phyloP scores from a whole-genome alignment of 305 asterid genomes.

The Euphrasia arctica region DNA sequence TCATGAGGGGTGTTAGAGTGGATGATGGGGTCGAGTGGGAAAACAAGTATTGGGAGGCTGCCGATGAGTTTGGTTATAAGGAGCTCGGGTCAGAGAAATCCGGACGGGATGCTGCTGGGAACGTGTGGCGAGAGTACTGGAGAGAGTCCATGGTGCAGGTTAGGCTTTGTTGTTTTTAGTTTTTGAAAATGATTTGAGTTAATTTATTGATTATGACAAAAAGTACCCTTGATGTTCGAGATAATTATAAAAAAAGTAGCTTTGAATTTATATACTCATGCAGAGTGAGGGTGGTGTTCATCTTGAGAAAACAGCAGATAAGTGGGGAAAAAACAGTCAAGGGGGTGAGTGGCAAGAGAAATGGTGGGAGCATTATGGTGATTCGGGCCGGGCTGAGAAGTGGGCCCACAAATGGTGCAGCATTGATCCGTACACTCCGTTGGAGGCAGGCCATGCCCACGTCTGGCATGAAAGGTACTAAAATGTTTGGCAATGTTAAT shows the following conservation, averaged over 20 bases:
- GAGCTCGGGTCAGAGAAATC: conserved; percentile 99
- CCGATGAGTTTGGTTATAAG: conserved; percentile 85
- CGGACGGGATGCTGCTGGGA: conserved; percentile 89
- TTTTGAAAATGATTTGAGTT: background rate
- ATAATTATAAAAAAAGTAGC: too few species aligned
- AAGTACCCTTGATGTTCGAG: too few species aligned
- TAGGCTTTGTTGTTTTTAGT: background rate
- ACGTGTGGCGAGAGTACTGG: conserved; percentile 94
- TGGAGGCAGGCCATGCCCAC: conserved; percentile 91
- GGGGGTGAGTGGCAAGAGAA: conserved; percentile 98
- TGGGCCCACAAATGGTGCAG: conserved; percentile 99
- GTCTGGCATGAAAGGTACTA: conserved; percentile 94
- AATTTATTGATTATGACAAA: too few species aligned
- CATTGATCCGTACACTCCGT: conserved; percentile 72
- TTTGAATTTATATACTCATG: background rate
- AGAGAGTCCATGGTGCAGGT: conserved; percentile 88
- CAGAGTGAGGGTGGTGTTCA: conserved; percentile 66
- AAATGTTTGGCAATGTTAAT: conserved; percentile 5
- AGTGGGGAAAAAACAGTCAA: conserved; percentile 84
- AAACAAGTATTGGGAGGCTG: conserved; percentile 97
- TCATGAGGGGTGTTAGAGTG: conserved; percentile 71
- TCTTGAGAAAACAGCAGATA: conserved; percentile 94
- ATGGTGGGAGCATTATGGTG: conserved; percentile 95
- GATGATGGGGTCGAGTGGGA: conserved; percentile 85
- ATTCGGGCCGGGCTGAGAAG: conserved; percentile 69